Evolutionary conservation across 2,329 filamentous ascomycete species (phyloP), one percentile per base, ranked within the genome.

Genomic region (Phialophora tarda): DNA sequence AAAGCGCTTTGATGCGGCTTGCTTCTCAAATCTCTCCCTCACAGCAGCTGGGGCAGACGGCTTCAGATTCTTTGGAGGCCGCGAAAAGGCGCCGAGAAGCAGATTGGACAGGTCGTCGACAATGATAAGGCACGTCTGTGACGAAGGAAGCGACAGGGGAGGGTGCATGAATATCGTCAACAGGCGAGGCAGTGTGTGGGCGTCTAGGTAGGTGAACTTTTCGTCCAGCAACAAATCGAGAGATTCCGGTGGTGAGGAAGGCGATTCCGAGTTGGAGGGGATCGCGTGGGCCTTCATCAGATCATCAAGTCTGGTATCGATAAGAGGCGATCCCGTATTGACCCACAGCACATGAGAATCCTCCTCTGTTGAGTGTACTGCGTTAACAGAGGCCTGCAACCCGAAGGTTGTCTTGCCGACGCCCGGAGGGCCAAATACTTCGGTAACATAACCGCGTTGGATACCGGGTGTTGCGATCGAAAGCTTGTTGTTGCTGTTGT

Each of bases 381-480:
- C 86, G 75, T 85, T 88, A 12, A 85, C 84, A 66, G 88, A 84
- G 51, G 91, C 80, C 75, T 92, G 91, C 72, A 94, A 84, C 41
- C 89, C 91, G 72, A 97, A 81, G 12, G 89, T 84, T 3, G 92
- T 96, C 82, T 96, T 97, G 32, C 93, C 94, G 28, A 86, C 86
- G 1, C 93, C 93, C 8, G 92, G 90, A 11, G 93, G 92, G 0
- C 94, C 94, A 85, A 91, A 96, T 58, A 97, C 81, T 78, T 98
- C 94, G 3, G 91, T 91, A 50, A 97, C 84, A 76, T 92, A 91
- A 14, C 93, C 92, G 64, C 88, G 86, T 77, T 76, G 11, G 75
- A 79, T 50, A 74, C 68, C 57, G 76, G 66, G 62, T 4, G 63
- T 60, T 1, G 58, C 59, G 1, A 61, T 26, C 3, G 65, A 60